Conservation (phyloP, 75 land plant genomes). For the Isoetes taiwanensis region DNA sequence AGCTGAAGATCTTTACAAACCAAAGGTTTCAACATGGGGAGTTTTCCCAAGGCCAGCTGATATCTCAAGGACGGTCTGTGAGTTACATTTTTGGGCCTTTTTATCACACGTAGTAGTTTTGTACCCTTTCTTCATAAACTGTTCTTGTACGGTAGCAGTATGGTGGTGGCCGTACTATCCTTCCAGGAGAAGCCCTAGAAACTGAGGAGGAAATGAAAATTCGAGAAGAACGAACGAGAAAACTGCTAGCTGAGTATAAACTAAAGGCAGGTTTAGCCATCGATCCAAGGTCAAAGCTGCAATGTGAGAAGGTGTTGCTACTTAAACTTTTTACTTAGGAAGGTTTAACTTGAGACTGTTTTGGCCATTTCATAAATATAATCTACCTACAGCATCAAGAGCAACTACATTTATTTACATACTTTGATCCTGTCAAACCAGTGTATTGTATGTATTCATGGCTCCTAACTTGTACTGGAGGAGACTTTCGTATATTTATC, state of each 20-base stretch:
- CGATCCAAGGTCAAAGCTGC: slow-evolving; percentile 43
- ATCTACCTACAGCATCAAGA: too few species aligned
- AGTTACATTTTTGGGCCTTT: too few species aligned
- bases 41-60: slow-evolving; percentile 74
- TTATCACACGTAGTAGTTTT: too few species aligned
- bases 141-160: slow-evolving; percentile 42
- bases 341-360: neutral
- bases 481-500: too few species aligned
- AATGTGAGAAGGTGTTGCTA: slow-evolving; percentile 47
- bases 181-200: slow-evolving; percentile 76
- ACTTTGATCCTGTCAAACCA: too few species aligned
- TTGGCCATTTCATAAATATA: too few species aligned
- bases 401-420: too few species aligned
- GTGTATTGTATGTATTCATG: too few species aligned
- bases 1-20: slow-evolving; percentile 80
- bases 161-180: slow-evolving; percentile 76
- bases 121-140: too few species aligned
- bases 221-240: slow-evolving; percentile 47
- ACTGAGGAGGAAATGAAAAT: slow-evolving; percentile 51
- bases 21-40: slow-evolving; percentile 89
- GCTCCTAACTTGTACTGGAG: too few species aligned
- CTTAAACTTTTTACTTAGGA: neutral
- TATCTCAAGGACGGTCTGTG: slow-evolving; percentile 66
- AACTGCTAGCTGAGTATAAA: slow-evolving; percentile 43
- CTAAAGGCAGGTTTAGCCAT: slow-evolving; percentile 40